phyloP scores from a whole-genome alignment of 257 asterid species.

The Galeopsis tetrahit region DNA sequence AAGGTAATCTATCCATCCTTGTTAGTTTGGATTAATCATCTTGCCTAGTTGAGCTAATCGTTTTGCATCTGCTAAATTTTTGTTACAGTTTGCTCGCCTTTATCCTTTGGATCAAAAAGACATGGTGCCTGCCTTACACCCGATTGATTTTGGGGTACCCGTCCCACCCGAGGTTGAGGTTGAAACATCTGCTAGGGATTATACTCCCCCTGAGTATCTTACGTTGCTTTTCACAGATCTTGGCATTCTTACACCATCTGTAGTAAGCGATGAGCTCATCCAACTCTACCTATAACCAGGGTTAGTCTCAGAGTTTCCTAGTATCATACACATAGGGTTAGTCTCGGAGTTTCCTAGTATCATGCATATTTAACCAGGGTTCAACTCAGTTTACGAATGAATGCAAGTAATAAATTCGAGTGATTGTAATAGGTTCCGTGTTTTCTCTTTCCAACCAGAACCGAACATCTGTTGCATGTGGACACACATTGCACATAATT shows the following conservation, averaged over 20 bases:
- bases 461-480: neutral
- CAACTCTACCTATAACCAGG: conserved; percentile 63
- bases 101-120: conserved; percentile 91
- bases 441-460: neutral
- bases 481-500: neutral
- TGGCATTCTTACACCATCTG: conserved; percentile 93
- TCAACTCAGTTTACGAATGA: neutral
- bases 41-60: neutral
- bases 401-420: neutral
- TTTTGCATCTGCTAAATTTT: neutral
- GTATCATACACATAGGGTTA: conserved; percentile 1
- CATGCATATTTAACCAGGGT: conserved; percentile 2
- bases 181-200: conserved; percentile 93
- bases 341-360: neutral
- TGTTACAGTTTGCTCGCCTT: conserved; percentile 85
- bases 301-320: neutral
- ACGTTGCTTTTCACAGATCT: conserved; percentile 85
- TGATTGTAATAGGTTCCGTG: neutral
- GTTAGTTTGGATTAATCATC: neutral
- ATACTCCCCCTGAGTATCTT: conserved; percentile 89
- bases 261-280: conserved; percentile 89
- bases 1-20: conserved; percentile 53
- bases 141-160: conserved; percentile 94
- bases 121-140: conserved; percentile 89
- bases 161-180: conserved; percentile 91